Conservation (phyloP, 2,329 filamentous ascomycete species). For the Aspergillus proliferans region DNA sequence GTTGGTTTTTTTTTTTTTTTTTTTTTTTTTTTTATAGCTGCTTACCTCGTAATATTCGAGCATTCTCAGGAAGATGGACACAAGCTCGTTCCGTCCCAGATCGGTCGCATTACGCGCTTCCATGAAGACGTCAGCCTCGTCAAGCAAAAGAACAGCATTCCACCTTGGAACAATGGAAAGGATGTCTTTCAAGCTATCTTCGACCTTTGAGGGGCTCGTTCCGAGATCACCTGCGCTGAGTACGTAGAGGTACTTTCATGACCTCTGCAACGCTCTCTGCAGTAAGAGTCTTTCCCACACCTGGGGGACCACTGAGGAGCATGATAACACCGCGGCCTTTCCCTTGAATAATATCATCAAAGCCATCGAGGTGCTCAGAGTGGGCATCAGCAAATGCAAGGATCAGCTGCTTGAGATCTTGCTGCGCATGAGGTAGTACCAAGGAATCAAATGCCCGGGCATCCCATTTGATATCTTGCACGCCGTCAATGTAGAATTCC, state of each 20-base stretch:
- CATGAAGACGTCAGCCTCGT: slow-evolving; percentile 38
- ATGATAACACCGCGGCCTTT: slow-evolving; percentile 50
- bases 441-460: slow-evolving; percentile 42
- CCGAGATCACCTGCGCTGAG: slow-evolving; percentile 47
- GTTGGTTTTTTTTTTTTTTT: neutral
- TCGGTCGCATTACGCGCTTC: slow-evolving; percentile 34
- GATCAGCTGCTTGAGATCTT: slow-evolving; percentile 39
- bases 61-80: slow-evolving; percentile 31
- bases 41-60: slow-evolving; percentile 24
- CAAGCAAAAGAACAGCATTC: slow-evolving; percentile 48
- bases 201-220: slow-evolving; percentile 36
- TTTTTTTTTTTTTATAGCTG: neutral
- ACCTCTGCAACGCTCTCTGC: slow-evolving; percentile 47
- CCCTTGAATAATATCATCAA: slow-evolving; percentile 48
- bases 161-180: slow-evolving; percentile 46
- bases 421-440: slow-evolving; percentile 41
- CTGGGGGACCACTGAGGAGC: slow-evolving; percentile 46
- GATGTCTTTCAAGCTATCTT: slow-evolving; percentile 41
- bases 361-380: slow-evolving; percentile 30
- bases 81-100: slow-evolving; percentile 42
- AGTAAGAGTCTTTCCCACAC: slow-evolving; percentile 51
- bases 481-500: slow-evolving; percentile 33
- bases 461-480: slow-evolving; percentile 41
- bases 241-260: slow-evolving; percentile 45
- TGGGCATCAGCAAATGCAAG: slow-evolving; percentile 43